A percentile compares a stretch with the other conserved stretches of the same genome.
phyloP scores from a whole-genome alignment of 2,329 filamentous ascomycete species.

The Rhynchosporium agropyri region DNA sequence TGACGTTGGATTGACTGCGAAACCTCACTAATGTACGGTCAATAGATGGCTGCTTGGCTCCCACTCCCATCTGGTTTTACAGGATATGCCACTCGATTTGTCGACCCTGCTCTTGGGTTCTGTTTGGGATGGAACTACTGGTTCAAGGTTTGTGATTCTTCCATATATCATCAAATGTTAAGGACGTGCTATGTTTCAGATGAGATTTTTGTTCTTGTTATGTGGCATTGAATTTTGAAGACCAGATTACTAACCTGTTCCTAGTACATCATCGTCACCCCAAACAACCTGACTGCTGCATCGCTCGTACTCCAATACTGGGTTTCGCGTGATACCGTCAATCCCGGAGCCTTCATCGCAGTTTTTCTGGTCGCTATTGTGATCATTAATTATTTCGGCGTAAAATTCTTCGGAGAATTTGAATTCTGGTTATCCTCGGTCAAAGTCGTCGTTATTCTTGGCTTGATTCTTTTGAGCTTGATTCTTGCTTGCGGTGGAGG shows the following conservation, averaged over 20 bases:
- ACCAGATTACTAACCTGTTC: background rate
- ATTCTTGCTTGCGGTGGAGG: constrained; percentile 67
- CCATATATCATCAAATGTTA: background rate
- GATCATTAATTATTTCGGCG: constrained; percentile 64
- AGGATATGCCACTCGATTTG: constrained; percentile 77
- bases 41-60: constrained; percentile 75
- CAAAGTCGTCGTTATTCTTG: constrained; percentile 69
- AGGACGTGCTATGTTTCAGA: background rate
- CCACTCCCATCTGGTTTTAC: constrained; percentile 79
- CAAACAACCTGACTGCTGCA: constrained; percentile 80
- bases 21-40: constrained; percentile 12
- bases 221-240: background rate
- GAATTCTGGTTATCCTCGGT: constrained; percentile 65
- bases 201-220: background rate
- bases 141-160: constrained; percentile 33
- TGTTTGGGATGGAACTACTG: constrained; percentile 52
- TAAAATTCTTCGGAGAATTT: constrained; percentile 45
- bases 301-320: constrained; percentile 80
- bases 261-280: constrained; percentile 77
- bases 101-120: constrained; percentile 79
- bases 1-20: constrained; percentile 2
- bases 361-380: constrained; percentile 67
- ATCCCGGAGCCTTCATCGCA: constrained; percentile 79
- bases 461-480: constrained; percentile 66
- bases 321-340: constrained; percentile 64